Conservation (phyloP, 1,284 basidiomycete genomes). For the Heterobasidion irregulare region DNA sequence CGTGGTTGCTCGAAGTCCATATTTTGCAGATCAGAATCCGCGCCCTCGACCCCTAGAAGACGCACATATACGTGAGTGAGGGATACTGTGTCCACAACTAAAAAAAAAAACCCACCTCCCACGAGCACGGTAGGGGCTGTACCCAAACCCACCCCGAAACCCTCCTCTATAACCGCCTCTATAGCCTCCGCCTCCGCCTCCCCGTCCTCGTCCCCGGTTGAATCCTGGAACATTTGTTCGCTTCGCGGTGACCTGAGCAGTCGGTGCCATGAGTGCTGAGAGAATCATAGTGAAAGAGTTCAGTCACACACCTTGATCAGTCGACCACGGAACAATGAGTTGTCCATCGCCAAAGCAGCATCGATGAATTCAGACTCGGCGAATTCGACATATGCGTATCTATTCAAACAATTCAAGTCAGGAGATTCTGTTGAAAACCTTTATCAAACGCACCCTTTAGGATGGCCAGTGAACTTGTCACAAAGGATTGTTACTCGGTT, state of each 20-base stretch:
- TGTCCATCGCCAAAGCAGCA: slow-evolving; percentile 92
- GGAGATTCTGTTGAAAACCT: slow-evolving; percentile 1
- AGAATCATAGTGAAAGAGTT: slow-evolving; percentile 13
- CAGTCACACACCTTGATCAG: slow-evolving; percentile 68
- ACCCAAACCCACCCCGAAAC: slow-evolving; percentile 49
- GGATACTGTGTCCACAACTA: not conserved
- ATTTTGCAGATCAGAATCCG: slow-evolving; percentile 35
- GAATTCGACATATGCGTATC: slow-evolving; percentile 99
- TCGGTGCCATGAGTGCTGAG: slow-evolving; percentile 12
- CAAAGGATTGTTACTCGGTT: slow-evolving; percentile 99
- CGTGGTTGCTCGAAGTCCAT: not conserved
- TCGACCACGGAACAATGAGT: slow-evolving; percentile 89
- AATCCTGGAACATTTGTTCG: slow-evolving; percentile 91
- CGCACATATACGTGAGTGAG: slow-evolving; percentile 2
- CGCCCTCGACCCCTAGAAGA: slow-evolving; percentile 57
- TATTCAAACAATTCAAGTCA: slow-evolving; percentile 22
- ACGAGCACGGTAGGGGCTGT: slow-evolving; percentile 70
- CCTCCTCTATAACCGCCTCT: slow-evolving; percentile 69
- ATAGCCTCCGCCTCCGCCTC: slow-evolving; percentile 36
- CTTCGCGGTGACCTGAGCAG: slow-evolving; percentile 76
- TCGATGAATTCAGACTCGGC: slow-evolving; percentile 91
- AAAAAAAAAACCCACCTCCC: slow-evolving; percentile 53
- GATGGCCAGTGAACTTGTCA: slow-evolving; percentile 99
- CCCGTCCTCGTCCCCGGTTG: slow-evolving; percentile 71
- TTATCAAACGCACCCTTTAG: slow-evolving; percentile 75